These are phyloP conservation scores for Cutaneotrichosporon cavernicola DNA, from an alignment of 1,284 basidiomycete genomes.

Conservation along the genomic window DNA sequence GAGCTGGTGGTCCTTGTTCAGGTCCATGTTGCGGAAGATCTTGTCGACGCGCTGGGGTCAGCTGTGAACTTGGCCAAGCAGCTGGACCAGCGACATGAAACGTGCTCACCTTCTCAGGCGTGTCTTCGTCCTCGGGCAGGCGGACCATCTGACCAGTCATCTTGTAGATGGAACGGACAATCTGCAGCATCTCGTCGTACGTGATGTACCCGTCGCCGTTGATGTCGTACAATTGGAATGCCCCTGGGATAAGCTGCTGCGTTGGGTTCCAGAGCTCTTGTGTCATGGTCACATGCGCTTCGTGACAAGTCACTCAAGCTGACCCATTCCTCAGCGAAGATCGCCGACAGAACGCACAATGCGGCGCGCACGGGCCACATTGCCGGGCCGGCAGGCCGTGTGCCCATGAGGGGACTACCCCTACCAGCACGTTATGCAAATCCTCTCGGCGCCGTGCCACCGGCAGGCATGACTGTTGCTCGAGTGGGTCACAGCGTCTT, in stretches of 20 bases:
- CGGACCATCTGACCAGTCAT: constrained; percentile 99
- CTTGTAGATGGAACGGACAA: constrained; percentile 95
- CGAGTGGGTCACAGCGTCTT: neutral
- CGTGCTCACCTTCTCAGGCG: constrained; percentile 83
- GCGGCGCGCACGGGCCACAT: neutral
- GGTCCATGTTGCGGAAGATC: constrained; percentile 91
- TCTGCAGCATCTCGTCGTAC: constrained; percentile 97
- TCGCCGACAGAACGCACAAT: neutral
- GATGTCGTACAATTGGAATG: constrained; percentile 99
- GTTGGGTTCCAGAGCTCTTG: neutral
- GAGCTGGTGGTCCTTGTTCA: constrained; percentile 81
- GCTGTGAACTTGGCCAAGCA: neutral
- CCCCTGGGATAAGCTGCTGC: constrained; percentile 65
- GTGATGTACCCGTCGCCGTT: constrained; percentile 96
- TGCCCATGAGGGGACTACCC: constrained; percentile 1
- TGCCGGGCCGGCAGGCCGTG: neutral
- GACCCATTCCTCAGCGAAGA: neutral
- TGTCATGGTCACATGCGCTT: neutral
- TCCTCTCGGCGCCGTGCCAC: neutral
- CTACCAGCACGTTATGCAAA: neutral
- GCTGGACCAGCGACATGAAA: neutral
- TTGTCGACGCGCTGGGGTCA: constrained; percentile 81
- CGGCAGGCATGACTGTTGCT: neutral
- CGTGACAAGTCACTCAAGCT: neutral
- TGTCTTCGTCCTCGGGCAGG: constrained; percentile 95